Base-by-base conservation (phyloP, 1,284 basidiomycete genomes). In the Coriolopsis trogii region DNA sequence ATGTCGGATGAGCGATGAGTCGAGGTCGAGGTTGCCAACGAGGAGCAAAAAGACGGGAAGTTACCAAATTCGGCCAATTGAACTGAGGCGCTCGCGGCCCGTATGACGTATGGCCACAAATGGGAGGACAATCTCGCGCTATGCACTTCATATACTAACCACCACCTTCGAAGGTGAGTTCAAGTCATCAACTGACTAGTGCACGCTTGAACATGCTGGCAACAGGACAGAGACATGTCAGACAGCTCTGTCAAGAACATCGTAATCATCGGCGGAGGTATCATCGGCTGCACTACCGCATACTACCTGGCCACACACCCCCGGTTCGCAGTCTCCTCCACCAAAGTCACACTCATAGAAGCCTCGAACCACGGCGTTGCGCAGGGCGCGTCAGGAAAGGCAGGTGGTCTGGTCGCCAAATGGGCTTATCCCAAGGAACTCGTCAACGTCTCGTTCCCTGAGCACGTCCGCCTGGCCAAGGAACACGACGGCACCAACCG, bases 341-440 rank as follows among this genome's bases (percentile, higher is more conserved):
- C 73, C 13, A 73, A 67, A n/a, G 72, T 90, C 41, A 87, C 79
- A 6, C 67, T 98, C 6, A 68, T 97, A 43, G 95, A 98, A 70
- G 87, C 91, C 3, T 91, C 87, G 1, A 67, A 63, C 7, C 63
- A 77, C 36, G 85, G 86, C n/a, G 73, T 77, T 16, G 86, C 85
- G 0, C 85, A 87, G 56, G 87, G 88, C 0, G 92, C 94, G 1
- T 91, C 87, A 0, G 95, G 95, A 5, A 96, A 96, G 67, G 90
- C 92, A 0, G 95, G 93, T 2, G 95, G 95, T 0, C 85, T 98
- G n/a, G 79, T 98, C 20, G 93, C 95, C 0, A 81, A 81, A 59
- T 89, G 87, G 87, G 87, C 87, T 1, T 88, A 87, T 61, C 87
- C 87, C 0, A 79, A 83, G 49, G 88, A 93, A 64, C 74, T 96